Evolutionary conservation across 345 rosid genomes (phyloP).

Genomic region (Trapa bicornis): DNA sequence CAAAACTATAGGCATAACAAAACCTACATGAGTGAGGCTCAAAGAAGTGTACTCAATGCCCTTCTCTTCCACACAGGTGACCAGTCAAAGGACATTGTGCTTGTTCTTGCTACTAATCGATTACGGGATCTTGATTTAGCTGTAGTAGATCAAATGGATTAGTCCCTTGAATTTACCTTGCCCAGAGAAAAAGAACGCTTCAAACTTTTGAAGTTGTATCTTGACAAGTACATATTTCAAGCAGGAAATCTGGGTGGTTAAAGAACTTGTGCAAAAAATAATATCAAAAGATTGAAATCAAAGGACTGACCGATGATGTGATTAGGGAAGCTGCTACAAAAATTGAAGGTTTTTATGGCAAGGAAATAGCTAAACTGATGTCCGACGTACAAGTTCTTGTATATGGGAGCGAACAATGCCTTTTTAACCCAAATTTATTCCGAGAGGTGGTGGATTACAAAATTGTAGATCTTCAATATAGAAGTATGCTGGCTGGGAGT

Average conservation of each 20-base stretch:
- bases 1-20: constrained; percentile 47
- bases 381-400: constrained; percentile 86
- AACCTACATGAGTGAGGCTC: too few relatives aligned
- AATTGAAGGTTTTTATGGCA: constrained; percentile 77
- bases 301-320: constrained; percentile 42
- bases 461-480: constrained; percentile 83
- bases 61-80: too few relatives aligned
- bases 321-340: constrained; percentile 77
- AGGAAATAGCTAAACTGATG: constrained; percentile 86
- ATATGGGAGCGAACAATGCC: constrained; percentile 57
- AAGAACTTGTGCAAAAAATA: constrained; percentile 38
- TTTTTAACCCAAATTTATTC: constrained; percentile 19
- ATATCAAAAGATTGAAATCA: constrained; percentile 17
- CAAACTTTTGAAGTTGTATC: constrained; percentile 71
- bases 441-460: constrained; percentile 87
- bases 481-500: constrained; percentile 48
- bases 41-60: too few relatives aligned
- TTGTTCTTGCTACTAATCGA: constrained; percentile 88
- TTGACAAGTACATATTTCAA: constrained; percentile 70
- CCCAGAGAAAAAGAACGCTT: constrained; percentile 19
- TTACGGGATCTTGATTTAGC: constrained; percentile 98
- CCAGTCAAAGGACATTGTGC: constrained; percentile 8
- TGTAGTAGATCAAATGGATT: constrained; percentile 78
- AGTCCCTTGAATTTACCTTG: constrained; percentile 70
- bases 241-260: constrained; percentile 43